A percentile compares a stretch with the other conserved stretches of the same genome.
Evolutionary conservation across 2,329 filamentous ascomycete species (phyloP).

Genomic region (Fusarium aywerte): DNA sequence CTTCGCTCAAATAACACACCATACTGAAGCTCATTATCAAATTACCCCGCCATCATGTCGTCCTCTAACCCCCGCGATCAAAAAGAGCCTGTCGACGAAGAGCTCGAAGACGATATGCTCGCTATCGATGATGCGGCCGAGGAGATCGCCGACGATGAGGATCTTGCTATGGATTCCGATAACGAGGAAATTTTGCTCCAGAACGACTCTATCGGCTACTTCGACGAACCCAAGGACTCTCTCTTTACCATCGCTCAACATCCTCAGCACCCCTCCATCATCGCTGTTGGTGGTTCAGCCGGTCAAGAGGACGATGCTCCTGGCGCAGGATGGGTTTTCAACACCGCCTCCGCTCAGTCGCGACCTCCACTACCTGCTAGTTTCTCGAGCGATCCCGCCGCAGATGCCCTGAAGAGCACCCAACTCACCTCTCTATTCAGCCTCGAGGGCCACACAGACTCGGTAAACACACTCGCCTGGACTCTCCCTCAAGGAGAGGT

Average conservation of each 20-base stretch:
- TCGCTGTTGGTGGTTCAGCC: constrained; percentile 85
- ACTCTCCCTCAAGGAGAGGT: constrained; percentile 86
- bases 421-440: constrained; percentile 74
- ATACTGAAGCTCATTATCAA: constrained; percentile 6
- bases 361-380: constrained; percentile 79
- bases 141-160: constrained; percentile 76
- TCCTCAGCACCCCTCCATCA: constrained; percentile 77
- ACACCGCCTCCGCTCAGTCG: constrained; percentile 71
- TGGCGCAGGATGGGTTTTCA: constrained; percentile 88
- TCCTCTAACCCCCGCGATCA: constrained; percentile 45
- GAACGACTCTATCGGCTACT: constrained; percentile 94
- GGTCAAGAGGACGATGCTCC: constrained; percentile 67
- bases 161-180: constrained; percentile 83
- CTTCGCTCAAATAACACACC: background rate
- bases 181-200: constrained; percentile 82
- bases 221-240: constrained; percentile 88
- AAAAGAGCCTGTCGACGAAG: constrained; percentile 42
- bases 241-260: constrained; percentile 97
- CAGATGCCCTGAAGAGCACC: constrained; percentile 60
- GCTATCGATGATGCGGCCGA: constrained; percentile 74
- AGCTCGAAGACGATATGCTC: constrained; percentile 55
- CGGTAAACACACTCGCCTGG: constrained; percentile 86
- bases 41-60: constrained; percentile 49
- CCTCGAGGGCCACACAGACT: constrained; percentile 92
- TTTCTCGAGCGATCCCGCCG: constrained; percentile 73